Evolutionary conservation across 2,329 filamentous ascomycete genomes (phyloP).

Genomic region (Penicillium sp.): DNA sequence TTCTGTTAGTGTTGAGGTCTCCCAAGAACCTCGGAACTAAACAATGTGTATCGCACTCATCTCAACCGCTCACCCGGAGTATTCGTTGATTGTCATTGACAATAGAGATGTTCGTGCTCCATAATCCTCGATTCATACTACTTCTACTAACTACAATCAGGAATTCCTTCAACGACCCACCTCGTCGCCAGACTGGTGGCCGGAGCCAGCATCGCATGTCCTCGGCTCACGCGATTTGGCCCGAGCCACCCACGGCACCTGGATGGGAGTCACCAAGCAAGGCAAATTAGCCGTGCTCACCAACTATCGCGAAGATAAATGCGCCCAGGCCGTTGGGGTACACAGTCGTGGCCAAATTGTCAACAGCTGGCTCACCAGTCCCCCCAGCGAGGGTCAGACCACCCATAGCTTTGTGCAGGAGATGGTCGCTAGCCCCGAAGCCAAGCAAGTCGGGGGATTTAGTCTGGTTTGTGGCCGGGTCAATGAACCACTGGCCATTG

Average conservation of each 20-base stretch:
- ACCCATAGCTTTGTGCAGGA: slow-evolving; percentile 60
- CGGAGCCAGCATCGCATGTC: slow-evolving; percentile 59
- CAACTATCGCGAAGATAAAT: slow-evolving; percentile 65
- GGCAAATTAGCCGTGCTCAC: slow-evolving; percentile 68
- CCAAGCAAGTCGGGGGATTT: slow-evolving; percentile 67
- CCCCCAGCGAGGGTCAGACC: slow-evolving; percentile 46
- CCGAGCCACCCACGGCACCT: slow-evolving; percentile 65
- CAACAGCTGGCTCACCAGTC: slow-evolving; percentile 62
- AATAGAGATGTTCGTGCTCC: slow-evolving; percentile 69
- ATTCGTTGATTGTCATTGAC: slow-evolving; percentile 75
- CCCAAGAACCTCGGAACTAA: slow-evolving; percentile 50
- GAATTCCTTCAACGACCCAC: slow-evolving; percentile 69
- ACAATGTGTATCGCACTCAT: slow-evolving; percentile 79
- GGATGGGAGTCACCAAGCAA: slow-evolving; percentile 67
- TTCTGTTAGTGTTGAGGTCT: slow-evolving; percentile 23
- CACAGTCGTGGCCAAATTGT: slow-evolving; percentile 65
- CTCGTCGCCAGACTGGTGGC: slow-evolving; percentile 65
- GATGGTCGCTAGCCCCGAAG: slow-evolving; percentile 61
- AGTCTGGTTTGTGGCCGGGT: slow-evolving; percentile 65
- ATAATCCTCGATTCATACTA: too few species aligned
- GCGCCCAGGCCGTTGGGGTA: slow-evolving; percentile 54
- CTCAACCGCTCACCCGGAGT: slow-evolving; percentile 76
- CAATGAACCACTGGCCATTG: slow-evolving; percentile 60
- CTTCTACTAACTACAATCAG: slow-evolving; percentile 42
- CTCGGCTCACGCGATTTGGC: slow-evolving; percentile 68